A percentile compares a stretch with the other conserved stretches of the same genome.
Conservation (phyloP, 148 eudicot genomes). For the Tetragonia tetragonoides region DNA sequence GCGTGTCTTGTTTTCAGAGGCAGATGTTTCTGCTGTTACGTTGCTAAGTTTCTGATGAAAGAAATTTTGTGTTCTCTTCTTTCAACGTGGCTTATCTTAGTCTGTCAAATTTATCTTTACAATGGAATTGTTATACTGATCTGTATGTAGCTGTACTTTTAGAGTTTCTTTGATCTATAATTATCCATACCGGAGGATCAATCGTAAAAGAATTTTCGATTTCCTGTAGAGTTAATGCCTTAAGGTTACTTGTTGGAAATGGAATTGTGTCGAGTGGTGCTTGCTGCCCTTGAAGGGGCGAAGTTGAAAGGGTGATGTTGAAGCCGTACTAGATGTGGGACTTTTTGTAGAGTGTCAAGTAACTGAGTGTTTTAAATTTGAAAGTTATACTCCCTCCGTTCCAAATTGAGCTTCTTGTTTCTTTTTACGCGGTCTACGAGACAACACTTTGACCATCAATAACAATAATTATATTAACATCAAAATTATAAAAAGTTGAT, state of each 20-base stretch:
- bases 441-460: no score
- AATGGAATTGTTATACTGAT: neutral
- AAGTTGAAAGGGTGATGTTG: neutral
- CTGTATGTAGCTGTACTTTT: neutral
- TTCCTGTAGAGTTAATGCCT: neutral
- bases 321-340: neutral
- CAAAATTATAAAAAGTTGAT: no score
- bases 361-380: no score
- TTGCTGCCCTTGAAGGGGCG: neutral
- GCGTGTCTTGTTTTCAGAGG: neutral
- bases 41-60: neutral
- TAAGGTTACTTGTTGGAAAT: neutral
- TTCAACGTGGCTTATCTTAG: no score
- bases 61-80: neutral
- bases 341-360: neutral
- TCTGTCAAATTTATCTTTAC: neutral
- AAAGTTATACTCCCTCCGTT: no score
- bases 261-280: no score
- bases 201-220: neutral
- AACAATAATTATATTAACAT: no score
- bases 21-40: constrained; percentile 1
- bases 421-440: no score
- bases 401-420: no score
- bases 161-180: neutral
- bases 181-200: neutral